Base-by-base conservation (phyloP, 257 asterid genomes). In the Penstemon davidsonii region DNA sequence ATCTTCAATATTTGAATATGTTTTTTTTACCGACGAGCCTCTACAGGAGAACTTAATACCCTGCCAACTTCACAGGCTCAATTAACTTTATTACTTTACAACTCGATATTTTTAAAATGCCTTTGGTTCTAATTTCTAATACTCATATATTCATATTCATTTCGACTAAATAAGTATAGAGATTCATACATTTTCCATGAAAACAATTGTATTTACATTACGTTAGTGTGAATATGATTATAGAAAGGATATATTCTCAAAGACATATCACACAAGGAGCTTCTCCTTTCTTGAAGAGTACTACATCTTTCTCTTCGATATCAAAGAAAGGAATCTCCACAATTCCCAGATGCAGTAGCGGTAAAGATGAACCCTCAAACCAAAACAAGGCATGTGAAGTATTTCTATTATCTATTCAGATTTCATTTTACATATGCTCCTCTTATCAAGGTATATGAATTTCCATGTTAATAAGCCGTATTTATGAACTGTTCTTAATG, bases 301-400 rank as follows among this genome's bases (percentile, higher is more conserved):
- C 72, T 58, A 73, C 72, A 68, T 73, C 78, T 58, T 47, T 45
- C 70, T 73, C 80, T 38, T 55, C 74, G 47, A 46, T 45, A 41
- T 46, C 69, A 13, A 84, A 79, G 84, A 83, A 84, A 75, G 64
- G 53, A 36, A 56, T 12, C 60, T 55, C 50, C 19, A 79, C 75
- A 45, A 58, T 80, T 75, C 78, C 92, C 62, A 83, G 81, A 79
- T 79, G 89, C 78, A 89, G 88, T 50, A 71, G 70, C 41, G 73
- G 73, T 68, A 82, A 75, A 41, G 89, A 80, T 54, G 83, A 79
- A 70, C 78, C 90, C 76, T 74, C 88, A 52, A 62, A 69, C 62
- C 71, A 83, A 72, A 46, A 75, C 5, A 86, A 88, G 89, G 92
- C 75, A 82, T 56, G 80, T 80, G 60, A 7, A 37, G 33, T 71